Evolutionary conservation across 371 early-diverging fungal species (phyloP).

Genomic region (Mortierella sp.): DNA sequence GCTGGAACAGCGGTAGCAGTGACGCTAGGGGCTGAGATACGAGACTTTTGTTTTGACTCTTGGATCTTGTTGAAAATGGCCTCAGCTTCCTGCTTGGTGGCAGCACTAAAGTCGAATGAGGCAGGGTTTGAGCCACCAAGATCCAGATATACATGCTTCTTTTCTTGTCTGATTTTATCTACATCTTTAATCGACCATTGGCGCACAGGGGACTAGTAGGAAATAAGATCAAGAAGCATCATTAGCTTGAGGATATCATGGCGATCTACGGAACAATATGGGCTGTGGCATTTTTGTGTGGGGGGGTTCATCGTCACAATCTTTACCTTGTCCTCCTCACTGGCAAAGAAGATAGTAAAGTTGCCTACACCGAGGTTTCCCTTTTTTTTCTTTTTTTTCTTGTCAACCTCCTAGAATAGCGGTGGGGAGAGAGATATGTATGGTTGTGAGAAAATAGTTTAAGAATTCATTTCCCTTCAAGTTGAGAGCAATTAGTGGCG

Average conservation of each 20-base stretch:
- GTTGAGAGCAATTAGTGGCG: conserved; percentile 25
- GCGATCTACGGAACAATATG: neutral
- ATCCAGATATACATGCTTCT: conserved; percentile 72
- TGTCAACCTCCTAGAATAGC: conserved; percentile 67
- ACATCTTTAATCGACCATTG: conserved; percentile 75
- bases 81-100: conserved; percentile 77
- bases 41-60: conserved; percentile 66
- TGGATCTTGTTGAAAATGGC: conserved; percentile 73
- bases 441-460: neutral
- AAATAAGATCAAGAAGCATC: neutral
- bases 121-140: conserved; percentile 67
- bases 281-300: conserved; percentile 3
- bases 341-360: conserved; percentile 74
- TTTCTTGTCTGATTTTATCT: conserved; percentile 68
- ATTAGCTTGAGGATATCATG: neutral
- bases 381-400: conserved; percentile 84
- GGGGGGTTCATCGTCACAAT: neutral
- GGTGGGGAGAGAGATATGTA: neutral
- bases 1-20: conserved; percentile 35
- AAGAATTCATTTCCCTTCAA: conserved; percentile 7
- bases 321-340: conserved; percentile 77
- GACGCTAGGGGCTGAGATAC: conserved; percentile 40
- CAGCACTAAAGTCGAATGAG: conserved; percentile 74
- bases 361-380: conserved; percentile 80
- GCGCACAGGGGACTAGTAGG: conserved; percentile 68